Evolutionary conservation across 441 rosid genomes (phyloP), one percentile per base, ranked within the genome.

Genomic region (Manihot esculenta): DNA sequence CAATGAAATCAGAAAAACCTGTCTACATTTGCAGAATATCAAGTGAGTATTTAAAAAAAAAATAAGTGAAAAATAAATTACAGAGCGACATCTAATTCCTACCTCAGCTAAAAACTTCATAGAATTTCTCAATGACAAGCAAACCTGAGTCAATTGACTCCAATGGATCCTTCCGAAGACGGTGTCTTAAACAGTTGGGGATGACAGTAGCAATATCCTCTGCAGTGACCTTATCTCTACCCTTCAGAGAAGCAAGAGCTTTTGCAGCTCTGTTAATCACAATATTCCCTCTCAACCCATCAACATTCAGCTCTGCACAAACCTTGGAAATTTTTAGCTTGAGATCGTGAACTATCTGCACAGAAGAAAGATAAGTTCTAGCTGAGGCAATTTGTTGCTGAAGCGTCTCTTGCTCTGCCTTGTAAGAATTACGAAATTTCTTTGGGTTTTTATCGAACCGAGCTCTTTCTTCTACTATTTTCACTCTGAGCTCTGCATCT

Each of bases 281-380:
- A 9, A 94, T 94, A 45, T 94, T 97, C 67, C 97, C 99, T 86
- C 97, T 86, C 75, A 92, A 76, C 30, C 99, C 99, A 47, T 94
- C 97, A 17, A 94, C 97, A 75, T 91, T 91, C 42, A 91, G 87
- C 85, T 89, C 95, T 0, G 99, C 74, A 56, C 97, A 94, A 51
- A 94, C 99, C 81, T 88, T 94, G 42, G 99, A 94, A 73, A 92
- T 94, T 81, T 94, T 92, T 69, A 94, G 94, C 82, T 87, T 90
- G 62, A 91, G 77, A 70, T 87, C 99, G 20, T 74, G 94, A 79
- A 86, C 90, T 13, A 91, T 90, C 83, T 85, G 89, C 62, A 94
- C 99, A 24, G 80, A 66, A 11, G 95, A 73, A 70, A 94, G 95
- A 70, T 24, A 20, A 81, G 77, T 80, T 75, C 97, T 84, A 62